Conservation (phyloP, 2,329 filamentous ascomycete species). For the Cercospora sojina region DNA sequence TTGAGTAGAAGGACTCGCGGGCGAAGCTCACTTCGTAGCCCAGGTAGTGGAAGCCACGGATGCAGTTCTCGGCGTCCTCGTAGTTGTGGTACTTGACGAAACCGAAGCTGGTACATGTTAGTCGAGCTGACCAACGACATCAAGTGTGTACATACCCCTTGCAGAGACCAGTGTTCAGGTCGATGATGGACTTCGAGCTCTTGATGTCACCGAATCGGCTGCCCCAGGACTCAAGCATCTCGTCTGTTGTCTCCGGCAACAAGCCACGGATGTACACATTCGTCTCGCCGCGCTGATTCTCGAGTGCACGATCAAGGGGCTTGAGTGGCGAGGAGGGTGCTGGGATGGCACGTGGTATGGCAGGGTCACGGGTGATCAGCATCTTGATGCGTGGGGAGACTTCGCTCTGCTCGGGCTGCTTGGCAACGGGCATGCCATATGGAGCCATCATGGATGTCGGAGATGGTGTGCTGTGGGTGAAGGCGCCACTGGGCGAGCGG, state of each 20-base stretch:
- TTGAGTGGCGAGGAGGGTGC: conserved; percentile 84
- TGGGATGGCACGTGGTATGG: conserved; percentile 83
- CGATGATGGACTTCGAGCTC: conserved; percentile 98
- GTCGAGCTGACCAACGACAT: conserved; percentile 20
- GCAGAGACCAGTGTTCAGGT: conserved; percentile 87
- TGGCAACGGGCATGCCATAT: conserved; percentile 44
- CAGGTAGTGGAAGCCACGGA: conserved; percentile 88
- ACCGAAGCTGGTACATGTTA: conserved; percentile 68
- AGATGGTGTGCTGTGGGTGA: conserved; percentile 51
- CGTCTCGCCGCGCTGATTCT: conserved; percentile 91
- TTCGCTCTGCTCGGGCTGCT: conserved; percentile 41
- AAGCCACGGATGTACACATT: conserved; percentile 98
- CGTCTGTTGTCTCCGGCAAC: conserved; percentile 91
- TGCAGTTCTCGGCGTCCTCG: conserved; percentile 89
- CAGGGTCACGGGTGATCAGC: conserved; percentile 65
- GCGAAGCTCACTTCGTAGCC: conserved; percentile 98
- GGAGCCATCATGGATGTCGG: conserved; percentile 49
- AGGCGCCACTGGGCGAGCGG: conserved; percentile 51
- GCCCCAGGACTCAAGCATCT: conserved; percentile 78
- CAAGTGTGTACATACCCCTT: conserved; percentile 69
- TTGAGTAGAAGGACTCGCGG: conserved; percentile 94
- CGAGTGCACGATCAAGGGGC: conserved; percentile 87
- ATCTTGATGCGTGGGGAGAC: conserved; percentile 49
- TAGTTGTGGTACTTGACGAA: conserved; percentile 94
- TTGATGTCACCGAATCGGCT: conserved; percentile 89